Percentiles rank a stretch among this genome's conserved stretches.
Conservation (phyloP, 768 basidiomycete genomes). For the Psilocybe tampanensis region DNA sequence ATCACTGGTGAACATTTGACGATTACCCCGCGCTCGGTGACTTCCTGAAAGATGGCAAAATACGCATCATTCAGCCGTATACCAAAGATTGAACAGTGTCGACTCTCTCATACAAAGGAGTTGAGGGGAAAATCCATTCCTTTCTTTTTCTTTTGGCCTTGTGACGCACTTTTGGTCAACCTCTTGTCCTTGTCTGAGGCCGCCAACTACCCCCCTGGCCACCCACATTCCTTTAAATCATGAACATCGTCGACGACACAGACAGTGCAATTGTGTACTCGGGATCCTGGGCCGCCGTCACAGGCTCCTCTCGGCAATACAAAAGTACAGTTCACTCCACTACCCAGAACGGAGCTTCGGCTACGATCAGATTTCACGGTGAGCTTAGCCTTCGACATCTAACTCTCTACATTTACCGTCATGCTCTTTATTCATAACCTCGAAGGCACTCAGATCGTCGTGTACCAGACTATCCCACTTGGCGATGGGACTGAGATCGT, state of each 20-base stretch:
- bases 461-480: constrained; percentile 10
- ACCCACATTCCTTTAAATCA: neutral
- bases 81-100: neutral
- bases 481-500: constrained; percentile 4
- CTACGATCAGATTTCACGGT: neutral
- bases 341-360: neutral
- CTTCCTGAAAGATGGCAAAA: neutral
- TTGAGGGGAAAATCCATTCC: neutral
- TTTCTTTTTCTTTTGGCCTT: neutral
- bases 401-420: neutral
- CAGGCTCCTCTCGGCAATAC: neutral
- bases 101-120: neutral
- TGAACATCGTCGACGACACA: neutral
- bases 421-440: too few relatives aligned
- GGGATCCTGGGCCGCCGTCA: neutral
- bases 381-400: neutral
- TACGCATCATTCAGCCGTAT: neutral
- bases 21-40: too few relatives aligned
- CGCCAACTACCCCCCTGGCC: neutral
- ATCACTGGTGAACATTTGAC: too few relatives aligned
- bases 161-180: too few relatives aligned
- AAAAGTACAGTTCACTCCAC: neutral
- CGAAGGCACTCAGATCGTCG: constrained; percentile 12
- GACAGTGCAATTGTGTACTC: neutral
- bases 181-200: neutral